A percentile compares a stretch with the other conserved stretches of the same genome.
Conservation (phyloP, 495 filamentous ascomycete species). For the Neurospora sp. region DNA sequence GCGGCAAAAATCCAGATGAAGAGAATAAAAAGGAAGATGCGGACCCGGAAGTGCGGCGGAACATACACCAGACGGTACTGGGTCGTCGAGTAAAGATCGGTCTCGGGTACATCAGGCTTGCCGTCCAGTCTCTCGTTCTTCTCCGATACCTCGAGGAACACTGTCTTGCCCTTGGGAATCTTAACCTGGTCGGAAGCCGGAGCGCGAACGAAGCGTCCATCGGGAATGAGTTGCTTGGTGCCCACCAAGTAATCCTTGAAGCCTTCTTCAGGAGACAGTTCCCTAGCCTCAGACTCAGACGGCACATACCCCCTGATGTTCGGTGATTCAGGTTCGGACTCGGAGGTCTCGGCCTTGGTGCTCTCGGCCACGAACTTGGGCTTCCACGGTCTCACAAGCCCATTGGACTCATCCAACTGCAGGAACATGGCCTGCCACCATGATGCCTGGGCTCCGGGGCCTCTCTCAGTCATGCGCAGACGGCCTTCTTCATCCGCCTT, state of each 20-base stretch:
- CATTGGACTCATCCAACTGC: slow-evolving; percentile 18
- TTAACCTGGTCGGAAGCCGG: slow-evolving; percentile 90
- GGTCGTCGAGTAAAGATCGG: slow-evolving; percentile 55
- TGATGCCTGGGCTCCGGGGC: slow-evolving; percentile 14
- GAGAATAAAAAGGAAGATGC: slow-evolving; percentile 77
- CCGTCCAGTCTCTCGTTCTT: slow-evolving; percentile 57
- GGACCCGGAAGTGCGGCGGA: slow-evolving; percentile 70
- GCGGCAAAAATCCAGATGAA: slow-evolving; percentile 92
- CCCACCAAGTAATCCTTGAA: slow-evolving; percentile 32
- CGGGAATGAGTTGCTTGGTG: slow-evolving; percentile 36
- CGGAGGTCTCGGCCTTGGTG: slow-evolving; percentile 18
- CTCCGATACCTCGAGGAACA: slow-evolving; percentile 75
- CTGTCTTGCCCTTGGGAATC: slow-evolving; percentile 68
- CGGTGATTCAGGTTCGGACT: slow-evolving; percentile 14
- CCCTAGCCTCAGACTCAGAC: neutral
- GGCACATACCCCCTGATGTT: slow-evolving; percentile 2
- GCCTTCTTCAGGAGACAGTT: neutral
- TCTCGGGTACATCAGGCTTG: slow-evolving; percentile 37
- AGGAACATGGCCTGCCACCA: slow-evolving; percentile 28
- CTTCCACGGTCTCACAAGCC: slow-evolving; percentile 31
- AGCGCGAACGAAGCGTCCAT: slow-evolving; percentile 81
- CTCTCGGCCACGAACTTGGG: slow-evolving; percentile 29
- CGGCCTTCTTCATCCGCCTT: slow-evolving; percentile 72
- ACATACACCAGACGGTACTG: slow-evolving; percentile 80
- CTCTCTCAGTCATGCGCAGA: slow-evolving; percentile 16